These are phyloP conservation scores for Trifolium subterraneum DNA, from an alignment of 306 rosid species.

Conservation along the genomic window DNA sequence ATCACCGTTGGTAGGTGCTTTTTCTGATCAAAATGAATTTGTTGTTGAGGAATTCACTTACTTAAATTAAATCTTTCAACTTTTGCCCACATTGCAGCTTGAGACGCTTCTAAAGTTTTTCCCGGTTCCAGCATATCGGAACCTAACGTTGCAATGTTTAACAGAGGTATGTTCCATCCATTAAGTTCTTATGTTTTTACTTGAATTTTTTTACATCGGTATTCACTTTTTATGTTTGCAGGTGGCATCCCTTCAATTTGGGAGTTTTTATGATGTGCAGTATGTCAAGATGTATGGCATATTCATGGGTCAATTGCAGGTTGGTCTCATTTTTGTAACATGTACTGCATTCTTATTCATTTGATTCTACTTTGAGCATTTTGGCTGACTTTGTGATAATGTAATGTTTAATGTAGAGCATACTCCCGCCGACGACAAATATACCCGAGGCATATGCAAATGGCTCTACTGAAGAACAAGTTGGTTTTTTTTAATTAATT, in stretches of 20 bases:
- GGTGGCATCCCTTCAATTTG: constrained; percentile 92
- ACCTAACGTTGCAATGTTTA: constrained; percentile 87
- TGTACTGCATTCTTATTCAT: constrained; percentile 1
- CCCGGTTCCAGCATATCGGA: constrained; percentile 83
- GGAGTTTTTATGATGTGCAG: constrained; percentile 76
- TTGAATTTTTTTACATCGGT: constrained; percentile 9
- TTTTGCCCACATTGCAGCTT: constrained; percentile 58
- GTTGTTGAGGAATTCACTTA: constrained; percentile 17
- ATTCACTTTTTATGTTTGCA: constrained; percentile 45
- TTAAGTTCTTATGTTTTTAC: constrained; percentile 7
- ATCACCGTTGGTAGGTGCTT: constrained; percentile 78
- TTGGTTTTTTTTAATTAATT: constrained; percentile 19
- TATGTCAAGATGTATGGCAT: constrained; percentile 87
- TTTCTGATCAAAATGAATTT: constrained; percentile 29
- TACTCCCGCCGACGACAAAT: constrained; percentile 82
- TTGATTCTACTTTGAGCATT: constrained; percentile 1
- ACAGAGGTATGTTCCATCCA: constrained; percentile 70
- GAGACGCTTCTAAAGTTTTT: constrained; percentile 93
- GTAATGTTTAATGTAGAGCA: constrained; percentile 49
- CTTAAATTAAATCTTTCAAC: constrained; percentile 33
- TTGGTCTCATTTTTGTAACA: constrained; percentile 28
- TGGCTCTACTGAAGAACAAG: constrained; percentile 93
- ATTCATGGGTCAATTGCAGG: constrained; percentile 95
- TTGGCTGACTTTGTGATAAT: constrained; percentile 29
- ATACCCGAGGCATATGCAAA: constrained; percentile 88